Base-by-base conservation (phyloP, 495 filamentous ascomycete genomes). In the Oidiodendron maius region DNA sequence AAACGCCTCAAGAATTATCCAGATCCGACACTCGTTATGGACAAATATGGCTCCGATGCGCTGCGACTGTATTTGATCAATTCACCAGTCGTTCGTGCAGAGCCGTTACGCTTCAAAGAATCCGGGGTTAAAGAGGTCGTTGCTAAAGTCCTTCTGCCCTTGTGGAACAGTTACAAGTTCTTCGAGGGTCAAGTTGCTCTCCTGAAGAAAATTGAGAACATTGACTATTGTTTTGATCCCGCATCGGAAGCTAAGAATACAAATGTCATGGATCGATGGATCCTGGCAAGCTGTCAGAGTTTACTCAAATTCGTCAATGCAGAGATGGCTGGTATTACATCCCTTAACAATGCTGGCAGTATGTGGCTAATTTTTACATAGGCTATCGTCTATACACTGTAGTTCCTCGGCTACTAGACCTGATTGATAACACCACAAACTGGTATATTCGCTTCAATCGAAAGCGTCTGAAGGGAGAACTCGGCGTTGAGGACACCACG, bases 391-490 rank as follows among this genome's bases (percentile, higher is more conserved):
- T 95, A 23, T 98, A 96, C 64, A 98, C 93, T 6, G 93, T 98
- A 18, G 91, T 96, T 44, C 93, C 94, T 15, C 80, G 86, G 43
- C 69, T 98, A 47, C 77, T 98, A 23, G 79, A 77, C 46, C 77
- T 95, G 63, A 93, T 97, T 53, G 93, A 98, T 61, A 90, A 93
- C 66, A 87, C 87, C 4, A 97, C 93, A 2, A 98, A 98, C 68
- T 98, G 94, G 94, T 98, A 98, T 65, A 98, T 98, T 62, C 81
- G 91, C n/a, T 96, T 97, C 74, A 98, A 98, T 72, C 81, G 93
- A 24, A 89, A 89, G 64, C 84, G 93, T 16, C 72, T 98, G 46
- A 98, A 97, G 81, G 93, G 93, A 47, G 91, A 94, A 65, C 81
- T 85, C 59, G 91, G 91, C 12, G 64, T 86, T 11, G 79, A 94